phyloP scores from a whole-genome alignment of 1,284 basidiomycete genomes.

The Lentinula novae-zelandiae region DNA sequence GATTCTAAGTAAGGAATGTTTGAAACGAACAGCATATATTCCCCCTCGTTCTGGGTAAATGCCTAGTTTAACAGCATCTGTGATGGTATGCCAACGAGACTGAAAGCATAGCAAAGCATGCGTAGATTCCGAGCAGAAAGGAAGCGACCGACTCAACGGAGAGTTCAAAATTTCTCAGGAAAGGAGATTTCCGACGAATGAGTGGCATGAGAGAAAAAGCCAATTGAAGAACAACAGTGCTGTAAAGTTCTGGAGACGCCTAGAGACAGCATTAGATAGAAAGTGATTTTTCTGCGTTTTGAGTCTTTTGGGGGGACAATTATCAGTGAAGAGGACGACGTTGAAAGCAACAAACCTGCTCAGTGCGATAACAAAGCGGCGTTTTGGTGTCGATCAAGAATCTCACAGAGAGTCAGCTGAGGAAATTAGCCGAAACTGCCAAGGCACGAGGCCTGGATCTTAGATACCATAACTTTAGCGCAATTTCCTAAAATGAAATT shows the following conservation, averaged over 20 bases:
- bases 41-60: too few species aligned
- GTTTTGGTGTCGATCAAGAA: neutral
- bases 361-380: neutral
- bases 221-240: neutral
- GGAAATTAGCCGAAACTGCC: neutral
- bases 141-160: neutral
- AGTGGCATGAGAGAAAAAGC: neutral
- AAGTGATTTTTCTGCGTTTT: neutral
- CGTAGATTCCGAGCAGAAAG: neutral
- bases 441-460: conserved; percentile 1
- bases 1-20: too few species aligned
- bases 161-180: neutral
- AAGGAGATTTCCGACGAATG: neutral
- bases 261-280: neutral
- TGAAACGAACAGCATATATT: too few species aligned
- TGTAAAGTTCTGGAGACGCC: neutral
- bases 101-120: neutral
- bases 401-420: neutral
- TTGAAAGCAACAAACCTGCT: neutral
- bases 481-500: neutral
- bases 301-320: too few species aligned
- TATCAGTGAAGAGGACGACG: too few species aligned
- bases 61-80: too few species aligned
- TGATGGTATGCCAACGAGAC: too few species aligned
- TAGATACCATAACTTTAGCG: neutral